Base-by-base conservation (phyloP, 2,329 filamentous ascomycete species). In the Penicillium polonicum region DNA sequence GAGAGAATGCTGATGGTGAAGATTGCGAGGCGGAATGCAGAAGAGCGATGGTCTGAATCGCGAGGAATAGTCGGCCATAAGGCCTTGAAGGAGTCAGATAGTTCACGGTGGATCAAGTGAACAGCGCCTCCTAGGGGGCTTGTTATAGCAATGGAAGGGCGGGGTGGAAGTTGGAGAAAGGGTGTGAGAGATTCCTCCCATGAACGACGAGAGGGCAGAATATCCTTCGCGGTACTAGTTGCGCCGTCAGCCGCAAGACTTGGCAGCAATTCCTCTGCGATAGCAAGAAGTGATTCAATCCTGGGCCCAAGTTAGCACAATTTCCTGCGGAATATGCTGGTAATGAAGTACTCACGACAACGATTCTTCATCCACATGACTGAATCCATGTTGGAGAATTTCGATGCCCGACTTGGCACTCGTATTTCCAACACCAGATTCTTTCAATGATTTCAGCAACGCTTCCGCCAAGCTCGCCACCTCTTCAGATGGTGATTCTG, bases 21-120 rank as follows among this genome's bases (percentile, higher is more conserved):
- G 48, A 88, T 80, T 1, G 88, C 85, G 78, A 95, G 89, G 55
- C 93, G 83, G 15, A 90, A 84, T 1, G 91, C 85, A 53, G 89
- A 79, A 2, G 91, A 91, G 33, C 87, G 84, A 0, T 89, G 89
- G 62, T 84, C 83, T 4, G 82, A 78, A 69, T 96, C 92, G 43
- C 88, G 80, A 33, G 77, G 70, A 17, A 82, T 72, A 60, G 25
- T 74, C 44, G 65, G 67, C 57, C 63, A 60, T 7, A 66, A 61
- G 60, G 45, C 58, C 63, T 27, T 68, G 58, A 68, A 57, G 41
- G 60, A 49, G 21, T 70, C 57, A 52, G 69, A 57, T 62, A 74
- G 25, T 5, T 70, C 60, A 41, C 63, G 63, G 12, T 76, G 70
- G 0, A 88, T 79, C 3, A 96, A 75, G 62, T 88, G 86, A 6